A percentile compares a stretch with the other conserved stretches of the same genome.
Conservation (phyloP, 1,284 basidiomycete genomes). For the Inonotus obliquus region DNA sequence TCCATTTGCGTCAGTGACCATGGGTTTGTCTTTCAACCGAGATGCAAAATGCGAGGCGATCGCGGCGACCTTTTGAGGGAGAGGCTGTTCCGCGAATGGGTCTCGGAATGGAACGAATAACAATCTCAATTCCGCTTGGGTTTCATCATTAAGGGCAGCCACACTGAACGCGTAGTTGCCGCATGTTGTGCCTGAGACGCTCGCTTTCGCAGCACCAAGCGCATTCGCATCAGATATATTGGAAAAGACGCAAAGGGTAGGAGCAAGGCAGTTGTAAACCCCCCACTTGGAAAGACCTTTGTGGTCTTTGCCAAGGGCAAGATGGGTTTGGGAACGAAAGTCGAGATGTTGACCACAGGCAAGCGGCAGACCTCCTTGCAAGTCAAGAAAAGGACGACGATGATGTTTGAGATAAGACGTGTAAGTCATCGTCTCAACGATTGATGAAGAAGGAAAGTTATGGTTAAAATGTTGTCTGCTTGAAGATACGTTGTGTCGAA, state of each 20-base stretch:
- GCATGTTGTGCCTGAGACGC: conserved; percentile 60
- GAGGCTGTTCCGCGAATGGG: conserved; percentile 38
- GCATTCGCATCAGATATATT: conserved; percentile 64
- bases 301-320: too few relatives aligned
- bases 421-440: too few relatives aligned
- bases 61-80: conserved; percentile 41
- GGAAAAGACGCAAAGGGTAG: conserved; percentile 61
- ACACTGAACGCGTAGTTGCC: conserved; percentile 87
- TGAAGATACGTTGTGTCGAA: too few relatives aligned
- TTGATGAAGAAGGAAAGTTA: too few relatives aligned
- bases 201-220: conserved; percentile 66
- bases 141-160: conserved; percentile 67
- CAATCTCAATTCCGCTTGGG: conserved; percentile 74
- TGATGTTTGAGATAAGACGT: too few relatives aligned
- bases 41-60: conserved; percentile 86
- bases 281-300: too few relatives aligned
- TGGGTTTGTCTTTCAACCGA: conserved; percentile 90
- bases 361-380: too few relatives aligned
- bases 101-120: conserved; percentile 81
- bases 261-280: too few relatives aligned
- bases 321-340: too few relatives aligned
- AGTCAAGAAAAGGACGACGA: too few relatives aligned
- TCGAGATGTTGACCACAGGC: too few relatives aligned
- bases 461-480: too few relatives aligned
- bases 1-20: conserved; percentile 90